These are phyloP conservation scores for Lactifluus subvellereus DNA, from an alignment of 768 basidiomycete species.

Conservation along the genomic window DNA sequence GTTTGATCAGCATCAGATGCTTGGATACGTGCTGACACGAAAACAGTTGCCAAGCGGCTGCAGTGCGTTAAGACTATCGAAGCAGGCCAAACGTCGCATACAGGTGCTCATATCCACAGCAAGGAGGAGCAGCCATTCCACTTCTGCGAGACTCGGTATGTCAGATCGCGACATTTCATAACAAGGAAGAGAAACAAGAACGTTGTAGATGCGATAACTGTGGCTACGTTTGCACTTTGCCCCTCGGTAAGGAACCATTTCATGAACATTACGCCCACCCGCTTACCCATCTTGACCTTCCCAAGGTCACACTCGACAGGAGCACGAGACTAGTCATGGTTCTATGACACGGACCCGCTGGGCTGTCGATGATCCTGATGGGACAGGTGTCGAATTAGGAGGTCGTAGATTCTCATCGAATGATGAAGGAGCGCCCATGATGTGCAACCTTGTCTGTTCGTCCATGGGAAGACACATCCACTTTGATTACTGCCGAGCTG, in stretches of 20 bases:
- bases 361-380: conserved; percentile 50
- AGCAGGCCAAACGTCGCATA: conserved; percentile 38
- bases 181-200: not conserved
- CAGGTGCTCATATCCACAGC: conserved; percentile 46
- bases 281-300: not conserved
- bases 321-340: conserved; percentile 59
- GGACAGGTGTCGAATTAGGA: conserved; percentile 44
- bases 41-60: conserved; percentile 44
- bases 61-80: conserved; percentile 45
- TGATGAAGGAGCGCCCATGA: conserved; percentile 61
- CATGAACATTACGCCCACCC: not conserved
- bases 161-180: not conserved
- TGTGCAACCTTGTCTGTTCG: conserved; percentile 53
- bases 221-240: conserved; percentile 53
- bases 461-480: conserved; percentile 54
- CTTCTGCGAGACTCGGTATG: conserved; percentile 47
- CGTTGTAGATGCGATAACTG: conserved; percentile 45
- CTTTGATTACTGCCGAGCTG: conserved; percentile 49
- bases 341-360: conserved; percentile 56
- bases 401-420: conserved; percentile 51
- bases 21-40: not conserved
- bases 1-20: conserved; percentile 27
- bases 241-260: conserved; percentile 37
- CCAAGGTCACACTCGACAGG: conserved; percentile 51
- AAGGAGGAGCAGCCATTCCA: conserved; percentile 44